Evolutionary conservation across 23 red algal genomes (phyloP), one percentile per base, ranked within the genome.

Genomic region (Gracilaria domingensis): DNA sequence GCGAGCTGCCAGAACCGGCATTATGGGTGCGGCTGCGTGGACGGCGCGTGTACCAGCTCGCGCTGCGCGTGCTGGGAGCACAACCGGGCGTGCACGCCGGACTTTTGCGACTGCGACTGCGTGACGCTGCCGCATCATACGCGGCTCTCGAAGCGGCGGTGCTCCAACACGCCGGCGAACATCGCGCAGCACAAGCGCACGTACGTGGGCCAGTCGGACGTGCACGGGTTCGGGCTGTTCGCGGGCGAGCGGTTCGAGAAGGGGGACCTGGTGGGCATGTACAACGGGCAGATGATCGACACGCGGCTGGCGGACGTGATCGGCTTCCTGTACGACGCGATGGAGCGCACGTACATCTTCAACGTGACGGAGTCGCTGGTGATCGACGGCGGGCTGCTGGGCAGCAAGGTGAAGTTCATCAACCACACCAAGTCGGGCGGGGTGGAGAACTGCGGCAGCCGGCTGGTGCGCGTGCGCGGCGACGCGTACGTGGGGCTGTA

Each of bases 331-430:
- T 75, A 78, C 55, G 89, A 92, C 57, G 78, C 73, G 49, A 83
- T 64, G 49, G 56, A 92, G 21, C 77, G 69, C 42, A 92, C 79
- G 53, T 92, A 74, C 66, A 74, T 78, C 77, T 92, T 83, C 57
- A 76, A 92, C 66, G 80, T 92, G 26, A 92, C 89, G 16, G 89
- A 92, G 67, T 84, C 78, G 53, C 64, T 92, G 13, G 89, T 92
- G 48, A 82, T 82, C 53, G 89, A 92, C 53, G 89, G 79, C 23
- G 89, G 89, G 29, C 51, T 92, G 51, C 26, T 92, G 30, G 89
- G 89, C 25, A 92, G 78, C 79, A 92, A 92, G 80, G 80, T 78
- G 45, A 92, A 92, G 80, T 92, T 92, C 57, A 48, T 77, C 7
- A 92, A 92, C 65, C 80, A 84, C 49, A 84, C 80, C 35, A 92